Evolutionary conservation across 2,329 filamentous ascomycete species (phyloP).

Genomic region (Aspergillus sp.): DNA sequence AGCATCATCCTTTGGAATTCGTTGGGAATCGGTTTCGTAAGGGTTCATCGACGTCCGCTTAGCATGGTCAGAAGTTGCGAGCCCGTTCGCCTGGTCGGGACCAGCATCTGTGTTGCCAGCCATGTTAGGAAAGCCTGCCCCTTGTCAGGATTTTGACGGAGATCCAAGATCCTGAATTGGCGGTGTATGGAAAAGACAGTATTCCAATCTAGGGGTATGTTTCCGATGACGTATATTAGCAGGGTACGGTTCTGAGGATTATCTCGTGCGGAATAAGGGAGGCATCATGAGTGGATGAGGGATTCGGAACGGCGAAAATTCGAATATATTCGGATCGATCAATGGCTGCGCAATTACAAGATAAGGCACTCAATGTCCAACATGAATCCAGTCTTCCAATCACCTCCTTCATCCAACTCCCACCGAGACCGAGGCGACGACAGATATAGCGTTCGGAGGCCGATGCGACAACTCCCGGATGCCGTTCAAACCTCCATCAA

Average conservation of each 20-base stretch:
- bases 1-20: constrained; percentile 25
- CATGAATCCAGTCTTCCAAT: background rate
- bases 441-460: constrained; percentile 7
- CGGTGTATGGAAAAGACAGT: background rate
- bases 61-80: constrained; percentile 5
- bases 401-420: background rate
- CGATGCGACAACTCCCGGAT: constrained; percentile 1
- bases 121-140: constrained; percentile 6
- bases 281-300: constrained; percentile 8
- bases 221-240: background rate
- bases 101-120: constrained; percentile 14
- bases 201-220: too few species aligned
- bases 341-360: too few species aligned
- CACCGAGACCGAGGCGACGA: constrained; percentile 3
- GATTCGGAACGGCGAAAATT: background rate
- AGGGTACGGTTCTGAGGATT: background rate
- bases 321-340: too few species aligned
- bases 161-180: background rate
- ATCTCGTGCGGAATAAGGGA: constrained; percentile 3
- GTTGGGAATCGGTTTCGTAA: constrained; percentile 27
- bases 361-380: too few species aligned
- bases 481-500: background rate
- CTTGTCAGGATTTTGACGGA: background rate
- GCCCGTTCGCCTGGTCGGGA: constrained; percentile 17
- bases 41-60: constrained; percentile 16